Evolutionary conservation across 2,329 filamentous ascomycete species (phyloP), one percentile per base, ranked within the genome.

Genomic region (Phyllosticta citrichinensis): DNA sequence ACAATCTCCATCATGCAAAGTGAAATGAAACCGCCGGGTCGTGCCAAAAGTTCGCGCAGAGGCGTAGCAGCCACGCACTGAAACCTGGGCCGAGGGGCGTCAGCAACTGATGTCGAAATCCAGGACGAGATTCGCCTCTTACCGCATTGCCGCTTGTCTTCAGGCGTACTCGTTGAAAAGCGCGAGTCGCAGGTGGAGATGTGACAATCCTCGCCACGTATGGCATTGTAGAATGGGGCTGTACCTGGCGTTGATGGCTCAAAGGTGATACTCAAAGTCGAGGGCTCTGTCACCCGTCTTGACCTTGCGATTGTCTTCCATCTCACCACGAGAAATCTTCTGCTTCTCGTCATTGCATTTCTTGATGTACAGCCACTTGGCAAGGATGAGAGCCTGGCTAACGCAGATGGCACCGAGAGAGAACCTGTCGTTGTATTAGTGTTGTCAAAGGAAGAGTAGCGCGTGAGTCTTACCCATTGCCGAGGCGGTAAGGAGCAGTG

Each of bases 191-290:
- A 8, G 27, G 3, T 10, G 27, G 27, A 8, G 2, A 22, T 3
- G 22, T 22, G 22, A 30, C 27, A 30, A 5, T 30, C 27, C 27
- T 30, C 5, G 27, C 6, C 27, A 30, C 27, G 2, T 8, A 30
- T 8, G 6, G 1, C 9, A 8, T 5, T 30, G 27, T 0, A 30
- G 9, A 30, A 8, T 30, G 27, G 6, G 27, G 35, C 5, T n/a
- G 12, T 2, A 47, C 6, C 12, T 47, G 40, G 40, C 40, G 14
- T 19, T n/a, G 17, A 5, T n/a, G 14, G 6, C n/a, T 55, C 12
- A 64, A 60, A 67, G 51, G 66, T 79, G 76, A 65, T 80, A 81
- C 52, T 71, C 74, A 62, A 81, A 81, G 58, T 80, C 78, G 58
- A 80, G 62, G 40, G 73, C 79, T 20, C 73, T 66, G 63, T 81